Base-by-base conservation (phyloP, 768 basidiomycete species). In the Lyophyllum atratum region DNA sequence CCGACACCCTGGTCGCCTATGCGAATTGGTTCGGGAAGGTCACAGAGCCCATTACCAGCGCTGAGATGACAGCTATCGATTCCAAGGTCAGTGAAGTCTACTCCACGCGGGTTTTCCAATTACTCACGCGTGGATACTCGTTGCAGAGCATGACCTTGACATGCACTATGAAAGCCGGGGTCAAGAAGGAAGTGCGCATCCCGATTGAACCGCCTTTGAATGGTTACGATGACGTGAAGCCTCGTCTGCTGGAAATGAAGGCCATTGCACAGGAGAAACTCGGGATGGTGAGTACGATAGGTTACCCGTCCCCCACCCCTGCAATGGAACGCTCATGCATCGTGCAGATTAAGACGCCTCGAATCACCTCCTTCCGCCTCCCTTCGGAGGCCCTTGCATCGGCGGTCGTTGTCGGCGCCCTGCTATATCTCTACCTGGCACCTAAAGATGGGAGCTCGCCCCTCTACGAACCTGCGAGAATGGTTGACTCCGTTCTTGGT, bases 1-100 rank as follows among this genome's bases (percentile, higher is more conserved):
- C 89, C 0, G 91, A 93, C 66, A 93, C 92, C 1, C 76, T 93
- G 61, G 89, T 93, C 33, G 89, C 89, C 3, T 94, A 92, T 62
- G 89, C 88, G 40, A 89, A 86, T 61, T 83, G 87, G 79, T 90
- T 80, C 64, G 90, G 87, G 9, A 85, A 87, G 60, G 79, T 91
- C 11, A 63, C 74, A 21, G 78, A 80, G 26, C 74, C 74, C 37
- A 80, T 91, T 17, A 70, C 71, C 2, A 79, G 80, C n/a, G 90
- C 90, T 8, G 78, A 85, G 68, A 89, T 92, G 90, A 78, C 79
- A 9, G 74, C 76, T 2, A 91, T 92, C 40, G 82, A 88, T 63
- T 76, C 81, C 40, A 85, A 89, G 70, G 90, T 85, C 52, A 51
- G 75, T 65, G 25, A 8, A 25, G 5, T 10, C 40, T 1, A 22